Evolutionary conservation across 306 rosid genomes (phyloP), one percentile per base, ranked within the genome.

Genomic region (Rosa chinensis): DNA sequence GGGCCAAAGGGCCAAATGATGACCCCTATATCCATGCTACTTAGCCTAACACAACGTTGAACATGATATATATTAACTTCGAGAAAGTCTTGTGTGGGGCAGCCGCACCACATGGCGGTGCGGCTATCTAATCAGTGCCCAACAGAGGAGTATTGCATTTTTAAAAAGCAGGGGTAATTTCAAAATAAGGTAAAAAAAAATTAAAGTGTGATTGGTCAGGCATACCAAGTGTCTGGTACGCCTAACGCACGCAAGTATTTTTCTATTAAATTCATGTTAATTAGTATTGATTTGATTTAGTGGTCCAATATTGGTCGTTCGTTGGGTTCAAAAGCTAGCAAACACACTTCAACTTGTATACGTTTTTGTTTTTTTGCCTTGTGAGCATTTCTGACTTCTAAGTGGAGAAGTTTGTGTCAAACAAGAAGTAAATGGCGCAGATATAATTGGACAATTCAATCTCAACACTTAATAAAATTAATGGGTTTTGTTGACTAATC

Each of bases 291-390:
- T 28, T 62, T 11, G 39, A 61, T 61, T 61, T 6, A 0, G 21
- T 67, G 14, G 53, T 17, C 14, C 14, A 53, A 35, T n/a, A 62
- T 11, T 75, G 44, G 28, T 75, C 44, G 59, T 9, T 66, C 55
- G 23, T 10, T 1, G 2, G 8, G 39, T 44, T 9, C 45, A 5
- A 75, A 47, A 73, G 67, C 82, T 58, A 79, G 81, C 20, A 12
- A 74, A 21, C 21, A 70, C 62, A 53, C 50, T 82, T 50, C 72
- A 56, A 83, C 40, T 75, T 50, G 20, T 45, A 75, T 70, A 75
- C 80, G 81, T 70, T 37, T 76, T 64, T 76, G 50, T 71, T 62
- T 62, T 43, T 73, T 2, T 73, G 25, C 66, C 35, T 23, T 23
- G 10, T 58, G 77, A 40, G 39, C 47, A 66, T 17, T 37, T 69